Base-by-base conservation (phyloP, 176 grass and related monocot species). In the Dendrocalamus sinicus region DNA sequence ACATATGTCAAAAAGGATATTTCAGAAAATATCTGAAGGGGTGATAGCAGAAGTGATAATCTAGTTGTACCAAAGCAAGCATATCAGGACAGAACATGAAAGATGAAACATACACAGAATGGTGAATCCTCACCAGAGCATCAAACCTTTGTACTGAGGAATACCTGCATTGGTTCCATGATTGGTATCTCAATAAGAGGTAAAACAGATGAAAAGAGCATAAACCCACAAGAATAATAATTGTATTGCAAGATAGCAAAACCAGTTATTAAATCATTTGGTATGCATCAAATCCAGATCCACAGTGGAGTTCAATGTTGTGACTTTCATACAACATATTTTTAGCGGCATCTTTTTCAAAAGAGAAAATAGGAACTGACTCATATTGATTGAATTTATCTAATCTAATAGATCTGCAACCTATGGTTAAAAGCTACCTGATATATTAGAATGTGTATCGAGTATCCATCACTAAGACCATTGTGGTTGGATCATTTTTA, bases 131-230 rank as follows among this genome's bases (percentile, higher is more conserved):
- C 39, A 98, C 96, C 88, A 98, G 81, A 46, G 88, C 89, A 78
- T 98, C 91, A 86, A 98, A 98, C 80, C 95, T 98, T 98, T 90
- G 73, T 87, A 95, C 81, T 93, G 53, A 47, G 95, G 91, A 92
- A 98, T 88, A 78, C 89, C 95, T 98, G 90, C 73, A 95, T 83
- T 80, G 76, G 60, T 70, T 46, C 61, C 35, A 70, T 16, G 32
- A 30, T 84, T 46, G 68, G 14, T 55, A 75, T 69, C 14, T 81
- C 68, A 75, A 60, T 16, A 70, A 84, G 53, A 20, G 22, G 12
- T 12, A 61, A 43, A 73, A 79, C 41, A 45, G 75, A 71, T 76
- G 14, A 55, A 66, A 74, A 53, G 17, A 37, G 39, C 77, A 54
- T 45, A 75, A 48, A 67, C 22, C 16, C 55, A n/a, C 59, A 35